Base-by-base conservation (phyloP, 2,329 filamentous ascomycete genomes). In the Pyricularia sp. region DNA sequence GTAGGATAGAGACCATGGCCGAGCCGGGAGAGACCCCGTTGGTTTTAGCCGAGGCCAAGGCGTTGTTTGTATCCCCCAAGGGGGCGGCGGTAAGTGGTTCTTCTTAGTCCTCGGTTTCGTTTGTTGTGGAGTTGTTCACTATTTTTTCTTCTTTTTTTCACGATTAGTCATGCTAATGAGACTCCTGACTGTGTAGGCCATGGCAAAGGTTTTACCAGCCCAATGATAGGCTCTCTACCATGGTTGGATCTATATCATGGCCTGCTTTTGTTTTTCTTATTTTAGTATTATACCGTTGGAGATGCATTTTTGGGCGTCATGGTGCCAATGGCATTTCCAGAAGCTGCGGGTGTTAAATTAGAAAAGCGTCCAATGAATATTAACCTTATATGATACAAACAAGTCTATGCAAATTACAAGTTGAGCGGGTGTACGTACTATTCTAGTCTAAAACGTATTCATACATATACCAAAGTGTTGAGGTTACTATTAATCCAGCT, bases 1-100 rank as follows among this genome's bases (percentile, higher is more conserved):
- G 93, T 1, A 86, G 88, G 73, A 89, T 98, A 74, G 93, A 97
- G 84, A 90, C 92, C 69, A 79, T 98, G 70, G 86, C 86, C 9
- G 70, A 84, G 30, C 82, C 81, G 73, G 87, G 87, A 10, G 85
- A 89, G 78, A 82, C 84, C 73, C 88, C 89, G 0, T 79, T 84
- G 20, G 84, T 94, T 65, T 78, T 97, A 70, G 93, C 91, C 9
- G 92, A 96, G 79, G 94, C 92, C 0, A 90, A 91, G 76, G 93
- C 90, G 2, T 80, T 99, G 73, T 98, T 97, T 77, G 86, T 98
- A 74, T 93, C 95, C 79, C 94, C 94, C 33, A 94, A 88, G 79
- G 87, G 92, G 77, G 93, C 93, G 70, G 86, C 88, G 77, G 90
- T 92, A 81, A 79, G 88, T 85, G 64, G 65, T 25, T 65, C 59